Percentiles rank a stretch among this genome's conserved stretches.
These are phyloP conservation scores for Trypanosoma platydactyli DNA, from an alignment of 208 protist species.

Conservation along the genomic window DNA sequence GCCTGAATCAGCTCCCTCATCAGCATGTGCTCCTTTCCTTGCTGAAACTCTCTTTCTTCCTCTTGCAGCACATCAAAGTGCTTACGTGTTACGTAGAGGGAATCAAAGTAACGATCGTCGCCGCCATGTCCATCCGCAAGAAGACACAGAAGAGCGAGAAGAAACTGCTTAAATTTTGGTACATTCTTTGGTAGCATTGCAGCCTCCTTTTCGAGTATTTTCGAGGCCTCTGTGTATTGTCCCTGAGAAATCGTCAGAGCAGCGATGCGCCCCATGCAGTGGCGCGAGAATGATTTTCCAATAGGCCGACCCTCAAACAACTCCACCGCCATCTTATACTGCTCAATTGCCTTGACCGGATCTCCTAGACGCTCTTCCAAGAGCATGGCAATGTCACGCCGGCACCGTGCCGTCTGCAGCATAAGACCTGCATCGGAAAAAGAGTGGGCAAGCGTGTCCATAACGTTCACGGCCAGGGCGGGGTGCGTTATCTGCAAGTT, in stretches of 20 bases:
- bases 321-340: conserved; percentile 53
- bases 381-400: conserved; percentile 57
- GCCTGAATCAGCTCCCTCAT: conserved; percentile 50
- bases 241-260: conserved; percentile 43
- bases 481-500: conserved; percentile 59
- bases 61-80: conserved; percentile 64
- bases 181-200: conserved; percentile 27
- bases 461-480: conserved; percentile 45
- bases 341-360: conserved; percentile 40
- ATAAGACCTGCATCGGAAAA: conserved; percentile 37
- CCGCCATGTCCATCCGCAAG: conserved; percentile 50
- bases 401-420: conserved; percentile 72
- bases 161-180: conserved; percentile 48
- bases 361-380: conserved; percentile 47
- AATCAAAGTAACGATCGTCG: conserved; percentile 67
- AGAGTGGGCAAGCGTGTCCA: conserved; percentile 43
- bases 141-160: conserved; percentile 58
- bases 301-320: conserved; percentile 40
- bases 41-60: conserved; percentile 61
- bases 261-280: conserved; percentile 57
- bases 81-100: conserved; percentile 65
- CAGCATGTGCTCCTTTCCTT: conserved; percentile 73
- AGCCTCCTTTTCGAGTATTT: conserved; percentile 52
- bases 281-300: conserved; percentile 41
- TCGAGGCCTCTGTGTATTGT: conserved; percentile 50